Percentiles rank a stretch among this genome's conserved stretches.
Evolutionary conservation across 371 early-diverging fungal species (phyloP).

Genomic region (Mucor ambiguus): DNA sequence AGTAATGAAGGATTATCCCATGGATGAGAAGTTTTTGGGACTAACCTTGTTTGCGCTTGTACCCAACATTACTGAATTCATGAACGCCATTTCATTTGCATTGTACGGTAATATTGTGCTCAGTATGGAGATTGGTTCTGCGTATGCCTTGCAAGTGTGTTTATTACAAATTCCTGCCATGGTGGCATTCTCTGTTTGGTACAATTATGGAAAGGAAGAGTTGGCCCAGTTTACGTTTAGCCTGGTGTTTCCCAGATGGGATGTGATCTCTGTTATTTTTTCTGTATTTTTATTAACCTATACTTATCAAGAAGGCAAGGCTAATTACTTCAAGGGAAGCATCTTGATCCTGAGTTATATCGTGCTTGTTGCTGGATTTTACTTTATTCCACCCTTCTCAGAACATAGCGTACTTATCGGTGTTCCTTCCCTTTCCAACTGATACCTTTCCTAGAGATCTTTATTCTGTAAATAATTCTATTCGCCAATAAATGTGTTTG

Average conservation of each 20-base stretch:
- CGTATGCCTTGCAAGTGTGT: conserved; percentile 96
- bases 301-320: conserved; percentile 92
- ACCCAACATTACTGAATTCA: conserved; percentile 96
- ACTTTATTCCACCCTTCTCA: conserved; percentile 62
- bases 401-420: conserved; percentile 21
- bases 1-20: conserved; percentile 61
- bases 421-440: neutral
- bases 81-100: conserved; percentile 97
- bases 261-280: conserved; percentile 84
- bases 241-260: conserved; percentile 95
- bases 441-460: neutral
- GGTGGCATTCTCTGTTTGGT: conserved; percentile 83
- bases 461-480: neutral
- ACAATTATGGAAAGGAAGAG: conserved; percentile 54
- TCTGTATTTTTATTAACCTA: conserved; percentile 87
- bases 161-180: conserved; percentile 92
- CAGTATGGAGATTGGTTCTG: conserved; percentile 94
- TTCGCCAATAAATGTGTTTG: neutral
- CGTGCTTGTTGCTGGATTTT: conserved; percentile 80
- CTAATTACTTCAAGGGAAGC: conserved; percentile 96
- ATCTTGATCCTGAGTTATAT: conserved; percentile 85
- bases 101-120: conserved; percentile 91
- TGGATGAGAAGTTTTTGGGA: conserved; percentile 90
- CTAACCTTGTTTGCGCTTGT: conserved; percentile 92
- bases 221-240: conserved; percentile 54